Percentiles rank a stretch among this genome's conserved stretches.
Evolutionary conservation across 2,329 filamentous ascomycete genomes (phyloP).

Genomic region (Bipolaris bicolor): DNA sequence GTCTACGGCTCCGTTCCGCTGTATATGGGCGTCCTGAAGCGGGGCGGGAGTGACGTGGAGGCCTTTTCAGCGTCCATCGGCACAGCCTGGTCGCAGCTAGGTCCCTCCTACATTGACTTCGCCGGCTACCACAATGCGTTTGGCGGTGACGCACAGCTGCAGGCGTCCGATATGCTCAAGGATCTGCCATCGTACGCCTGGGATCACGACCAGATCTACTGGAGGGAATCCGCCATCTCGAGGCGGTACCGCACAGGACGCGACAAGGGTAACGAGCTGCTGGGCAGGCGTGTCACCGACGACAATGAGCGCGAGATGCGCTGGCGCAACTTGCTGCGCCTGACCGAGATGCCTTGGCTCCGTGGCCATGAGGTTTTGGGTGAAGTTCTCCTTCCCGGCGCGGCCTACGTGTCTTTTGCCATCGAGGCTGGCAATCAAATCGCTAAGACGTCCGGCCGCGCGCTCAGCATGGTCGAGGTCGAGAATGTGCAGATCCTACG

Average conservation of each 20-base stretch:
- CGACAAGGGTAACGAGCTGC: too few species aligned
- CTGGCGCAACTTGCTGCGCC: constrained; percentile 24
- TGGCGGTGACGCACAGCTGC: too few species aligned
- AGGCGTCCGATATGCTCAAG: too few species aligned
- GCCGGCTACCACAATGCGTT: too few species aligned
- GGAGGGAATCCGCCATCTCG: not conserved
- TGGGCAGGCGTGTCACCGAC: too few species aligned
- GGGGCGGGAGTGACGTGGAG: constrained; percentile 21
- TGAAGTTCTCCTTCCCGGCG: constrained; percentile 53
- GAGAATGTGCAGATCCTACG: not conserved
- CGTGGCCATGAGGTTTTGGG: constrained; percentile 25
- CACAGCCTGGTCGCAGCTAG: constrained; percentile 7
- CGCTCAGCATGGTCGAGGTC: not conserved
- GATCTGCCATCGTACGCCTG: constrained; percentile 1
- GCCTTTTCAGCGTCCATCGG: constrained; percentile 24
- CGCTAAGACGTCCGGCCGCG: not conserved
- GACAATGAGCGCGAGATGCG: not conserved
- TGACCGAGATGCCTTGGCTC: constrained; percentile 24
- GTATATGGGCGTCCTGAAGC: constrained; percentile 11
- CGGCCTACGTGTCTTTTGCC: constrained; percentile 53
- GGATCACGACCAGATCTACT: constrained; percentile 1
- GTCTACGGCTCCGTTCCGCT: not conserved
- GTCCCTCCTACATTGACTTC: too few species aligned
- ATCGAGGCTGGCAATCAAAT: constrained; percentile 21
- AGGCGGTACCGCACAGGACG: too few species aligned